Evolutionary conservation across 441 rosid species (phyloP).

Genomic region (Raphanus hybrid): DNA sequence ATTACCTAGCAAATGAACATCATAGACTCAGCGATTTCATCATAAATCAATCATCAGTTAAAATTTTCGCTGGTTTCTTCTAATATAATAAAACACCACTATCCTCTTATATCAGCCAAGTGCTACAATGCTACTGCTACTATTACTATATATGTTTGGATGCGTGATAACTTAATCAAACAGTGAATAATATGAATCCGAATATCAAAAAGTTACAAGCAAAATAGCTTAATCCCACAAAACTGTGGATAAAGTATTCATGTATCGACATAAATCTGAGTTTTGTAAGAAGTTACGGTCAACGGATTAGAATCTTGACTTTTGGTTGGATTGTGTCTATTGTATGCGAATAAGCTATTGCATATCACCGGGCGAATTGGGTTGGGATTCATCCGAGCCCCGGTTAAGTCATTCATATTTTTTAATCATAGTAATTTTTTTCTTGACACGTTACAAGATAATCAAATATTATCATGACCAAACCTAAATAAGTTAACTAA

Average conservation of each 20-base stretch:
- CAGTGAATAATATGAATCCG: neutral
- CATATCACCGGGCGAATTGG: too few species aligned
- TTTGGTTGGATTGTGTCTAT: neutral
- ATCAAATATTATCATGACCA: too few species aligned
- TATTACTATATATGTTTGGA: neutral
- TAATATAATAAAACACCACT: neutral
- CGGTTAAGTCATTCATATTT: neutral
- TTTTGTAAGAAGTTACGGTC: neutral
- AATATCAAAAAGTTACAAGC: neutral
- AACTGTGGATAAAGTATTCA: neutral
- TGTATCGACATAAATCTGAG: neutral
- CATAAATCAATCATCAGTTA: neutral
- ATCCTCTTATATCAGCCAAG: neutral
- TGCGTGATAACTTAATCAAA: neutral
- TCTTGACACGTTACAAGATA: neutral
- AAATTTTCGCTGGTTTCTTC: neutral
- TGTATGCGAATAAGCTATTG: too few species aligned
- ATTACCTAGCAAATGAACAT: slow-evolving; percentile 49
- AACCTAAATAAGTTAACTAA: too few species aligned
- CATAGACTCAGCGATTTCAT: neutral
- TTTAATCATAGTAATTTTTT: neutral
- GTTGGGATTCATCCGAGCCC: neutral
- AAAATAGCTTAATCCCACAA: neutral
- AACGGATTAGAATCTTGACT: slow-evolving; percentile 13
- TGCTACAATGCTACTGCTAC: neutral